Evolutionary conservation across 1,139 yeast species (phyloP).

Genomic region (Scheffersomyces cryptocercus): DNA sequence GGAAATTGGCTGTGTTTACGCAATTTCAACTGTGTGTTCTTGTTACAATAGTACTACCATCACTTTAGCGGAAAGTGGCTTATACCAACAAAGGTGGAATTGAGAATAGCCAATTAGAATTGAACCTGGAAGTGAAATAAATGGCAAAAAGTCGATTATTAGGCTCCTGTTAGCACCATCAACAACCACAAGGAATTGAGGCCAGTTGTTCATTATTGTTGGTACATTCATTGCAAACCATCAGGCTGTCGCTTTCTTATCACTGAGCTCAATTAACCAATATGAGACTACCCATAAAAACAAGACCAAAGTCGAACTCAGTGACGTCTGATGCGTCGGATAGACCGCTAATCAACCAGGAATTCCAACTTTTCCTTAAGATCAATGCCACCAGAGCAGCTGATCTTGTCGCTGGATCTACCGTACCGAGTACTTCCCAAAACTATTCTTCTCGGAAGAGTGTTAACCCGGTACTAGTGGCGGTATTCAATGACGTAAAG

Average conservation of each 20-base stretch:
- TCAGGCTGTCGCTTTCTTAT: not conserved
- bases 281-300: not conserved
- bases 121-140: too few species aligned
- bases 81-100: too few species aligned
- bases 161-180: too few species aligned
- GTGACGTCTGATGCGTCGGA: not conserved
- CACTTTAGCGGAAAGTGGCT: too few species aligned
- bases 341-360: not conserved
- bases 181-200: too few species aligned
- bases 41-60: too few species aligned
- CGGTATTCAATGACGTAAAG: constrained; percentile 30
- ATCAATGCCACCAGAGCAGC: constrained; percentile 44
- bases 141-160: too few species aligned
- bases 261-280: not conserved
- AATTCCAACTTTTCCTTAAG: constrained; percentile 23
- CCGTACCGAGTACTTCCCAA: not conserved
- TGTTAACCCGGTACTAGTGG: constrained; percentile 41
- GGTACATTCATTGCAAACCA: too few species aligned
- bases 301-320: not conserved
- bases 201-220: too few species aligned
- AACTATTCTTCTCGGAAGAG: constrained; percentile 12
- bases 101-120: too few species aligned
- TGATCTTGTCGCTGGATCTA: constrained; percentile 27
- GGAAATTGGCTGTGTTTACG: too few species aligned
- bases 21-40: too few species aligned